Base-by-base conservation (phyloP, 2,329 filamentous ascomycete species). In the Cercospora citrullina region DNA sequence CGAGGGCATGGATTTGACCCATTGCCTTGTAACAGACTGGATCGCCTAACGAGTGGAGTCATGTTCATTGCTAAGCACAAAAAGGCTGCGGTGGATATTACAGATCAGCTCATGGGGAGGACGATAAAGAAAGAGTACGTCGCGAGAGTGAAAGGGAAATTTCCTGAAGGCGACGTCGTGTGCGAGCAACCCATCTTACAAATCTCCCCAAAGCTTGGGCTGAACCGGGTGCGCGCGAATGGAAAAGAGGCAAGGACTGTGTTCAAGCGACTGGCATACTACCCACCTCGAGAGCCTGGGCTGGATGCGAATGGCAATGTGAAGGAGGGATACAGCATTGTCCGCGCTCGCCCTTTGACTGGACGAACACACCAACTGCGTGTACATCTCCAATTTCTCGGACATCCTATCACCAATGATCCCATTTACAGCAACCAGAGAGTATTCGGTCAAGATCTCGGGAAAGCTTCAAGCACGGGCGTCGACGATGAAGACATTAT, bases 31-130 rank as follows among this genome's bases (percentile, higher is more conserved):
- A 97, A 99, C 76, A 86, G 95, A n/a, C 87, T 99, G 30, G 95
- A 99, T 78, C 86, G 95, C 63, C 82, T 99, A 74, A 99, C 95
- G 0, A 97, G 93, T 74, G 95, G 95, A 60, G 91, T 99, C 77
- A 98, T 99, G 94, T 99, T 99, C 79, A 89, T 99, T 74, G 95
- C 91, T 30, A 99, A 99, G 81, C 89, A 92, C 71, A 85, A 89
- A 42, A 87, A 89, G 75, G 92, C 91, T 0, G 94, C 95, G 0
- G 92, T 94, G 71, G 84, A 85, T 33, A 86, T 99, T 72, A 89
- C 90, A 64, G 82, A 85, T 51, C 91, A 97, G 79, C 92, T 99
- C 67, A 87, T 89, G 72, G 87, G 86, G 5, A 87, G 95, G 39
- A 94, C 90, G 0, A 92, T 99, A 42, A 89, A 93, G 74, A 99